Evolutionary conservation across 1,139 yeast species (phyloP), one percentile per base, ranked within the genome.

Genomic region (Geotrichum fermentans): DNA sequence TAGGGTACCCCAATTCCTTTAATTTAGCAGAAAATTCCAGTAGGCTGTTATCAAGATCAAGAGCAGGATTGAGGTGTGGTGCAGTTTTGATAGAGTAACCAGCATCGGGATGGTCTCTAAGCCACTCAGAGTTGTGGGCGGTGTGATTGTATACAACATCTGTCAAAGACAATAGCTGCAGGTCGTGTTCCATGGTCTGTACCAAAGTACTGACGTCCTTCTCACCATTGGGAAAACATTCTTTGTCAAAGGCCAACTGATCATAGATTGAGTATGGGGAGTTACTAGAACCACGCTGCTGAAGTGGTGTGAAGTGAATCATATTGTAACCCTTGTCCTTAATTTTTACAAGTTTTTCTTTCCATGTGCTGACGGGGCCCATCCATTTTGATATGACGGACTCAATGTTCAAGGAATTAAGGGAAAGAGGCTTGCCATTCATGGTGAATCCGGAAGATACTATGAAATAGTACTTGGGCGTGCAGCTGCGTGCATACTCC

Each of bases 71-170:
- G 56, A 92, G 74, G 66, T 92, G 96, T 3, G 97, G 97, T 1
- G 97, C 95, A 2, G 96, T 90, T 49, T 77, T 77, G 29, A 75
- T 75, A 54, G 87, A 86, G 68, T 92, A 92, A 6, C 97, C 97
- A 1, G 88, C 79, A 33, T 90, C 96, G 0, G 97, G 97, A 58
- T 84, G 89, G 3, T 82, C 83, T 47, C 77, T 70, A 35, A 92
- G 67, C 98, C 98, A 92, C 0, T 63, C 69, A 0, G 97, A 88
- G 65, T 92, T 87, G 62, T 86, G 76, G 1, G 97, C 96, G 0
- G 97, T 92, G 63, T 92, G 98, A 64, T 92, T 92, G 74, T 89
- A 82, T 1, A 92, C 97, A 40, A 92, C 83, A 67, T 92, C 98
- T 0, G 96, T 88, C 68, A 92, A 72, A 0, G 96, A 76, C 47